These are phyloP conservation scores for Strobilomyces confusus DNA, from an alignment of 768 basidiomycete genomes.

Conservation along the genomic window DNA sequence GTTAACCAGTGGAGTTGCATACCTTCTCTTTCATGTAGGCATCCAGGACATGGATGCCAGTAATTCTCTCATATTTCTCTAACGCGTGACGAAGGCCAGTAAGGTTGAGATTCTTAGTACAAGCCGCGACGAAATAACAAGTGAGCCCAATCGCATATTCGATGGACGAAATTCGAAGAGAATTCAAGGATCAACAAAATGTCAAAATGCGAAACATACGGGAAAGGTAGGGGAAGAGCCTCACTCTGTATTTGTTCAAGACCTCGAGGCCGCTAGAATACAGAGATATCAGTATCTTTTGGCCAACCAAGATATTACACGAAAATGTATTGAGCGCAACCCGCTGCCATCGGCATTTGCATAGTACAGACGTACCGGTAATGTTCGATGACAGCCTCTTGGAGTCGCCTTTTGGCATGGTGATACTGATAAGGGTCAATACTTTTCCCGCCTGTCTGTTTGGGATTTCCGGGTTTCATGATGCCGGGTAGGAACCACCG, in stretches of 20 bases:
- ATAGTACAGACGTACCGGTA: slow-evolving; percentile 51
- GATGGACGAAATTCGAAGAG: not conserved
- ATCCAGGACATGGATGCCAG: slow-evolving; percentile 66
- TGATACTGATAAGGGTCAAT: slow-evolving; percentile 73
- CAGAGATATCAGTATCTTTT: not conserved
- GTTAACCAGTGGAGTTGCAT: not conserved
- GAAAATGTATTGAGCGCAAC: not conserved
- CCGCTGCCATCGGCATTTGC: too few relatives aligned
- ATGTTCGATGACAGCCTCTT: slow-evolving; percentile 77
- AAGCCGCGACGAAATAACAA: not conserved
- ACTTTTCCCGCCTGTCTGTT: not conserved
- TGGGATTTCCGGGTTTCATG: not conserved
- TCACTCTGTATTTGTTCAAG: slow-evolving; percentile 83
- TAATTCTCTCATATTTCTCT: slow-evolving; percentile 82
- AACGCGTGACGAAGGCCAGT: slow-evolving; percentile 85
- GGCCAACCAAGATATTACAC: not conserved
- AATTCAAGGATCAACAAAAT: not conserved
- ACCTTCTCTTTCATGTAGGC: slow-evolving; percentile 82
- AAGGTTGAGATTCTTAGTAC: slow-evolving; percentile 70
- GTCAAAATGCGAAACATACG: not conserved
- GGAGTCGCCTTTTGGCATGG: slow-evolving; percentile 77
- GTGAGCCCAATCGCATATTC: not conserved
- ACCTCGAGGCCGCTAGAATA: slow-evolving; percentile 67
- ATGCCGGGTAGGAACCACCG: not conserved
- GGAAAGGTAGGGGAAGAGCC: not conserved